Evolutionary conservation across 2,329 filamentous ascomycete genomes (phyloP), one percentile per base, ranked within the genome.

Genomic region (Neurospora sp.): DNA sequence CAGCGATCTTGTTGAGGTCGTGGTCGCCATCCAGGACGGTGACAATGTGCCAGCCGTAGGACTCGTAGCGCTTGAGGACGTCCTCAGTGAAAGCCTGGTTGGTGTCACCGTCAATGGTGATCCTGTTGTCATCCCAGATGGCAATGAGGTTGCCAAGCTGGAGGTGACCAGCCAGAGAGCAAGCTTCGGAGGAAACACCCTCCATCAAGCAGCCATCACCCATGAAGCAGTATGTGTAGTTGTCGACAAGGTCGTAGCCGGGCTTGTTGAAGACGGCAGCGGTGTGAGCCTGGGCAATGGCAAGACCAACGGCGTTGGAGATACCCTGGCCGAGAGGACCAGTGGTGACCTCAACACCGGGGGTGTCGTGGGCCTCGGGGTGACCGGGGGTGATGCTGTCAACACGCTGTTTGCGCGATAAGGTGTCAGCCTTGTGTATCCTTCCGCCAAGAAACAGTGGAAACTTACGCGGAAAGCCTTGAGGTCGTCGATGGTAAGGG

Each of bases 191-290:
- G 75, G 96, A 93, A 85, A 99, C 88, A 87, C 96, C 96, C 87
- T 99, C 96, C 94, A 97, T 96, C 83, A 96, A 88, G 84, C 96
- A 99, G 76, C 96, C 96, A 86, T 99, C 96, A 81, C 96, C 96
- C 80, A 99, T 92, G 88, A 98, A 97, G 83, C 82, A 85, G 85
- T 94, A 99, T 80, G 96, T 99, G 88, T 97, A 89, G 90, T 98
- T 97, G 88, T 96, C 91, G 83, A 97, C 84, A 70, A 99, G 84
- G 75, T 93, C 89, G 82, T 91, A 98, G 74, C 91, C 92, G 75
- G 94, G 92, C 88, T 96, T 97, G 91, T 99, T 99, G 90, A 96
- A 99, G 80, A 87, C 86, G 77, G 91, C 96, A 71, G 88, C 92
- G 72, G 92, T 93, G 84, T 99, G 95, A 74, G 91, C 91, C 86